Base-by-base conservation (phyloP, 768 basidiomycete genomes). In the Russula ochroleuca region DNA sequence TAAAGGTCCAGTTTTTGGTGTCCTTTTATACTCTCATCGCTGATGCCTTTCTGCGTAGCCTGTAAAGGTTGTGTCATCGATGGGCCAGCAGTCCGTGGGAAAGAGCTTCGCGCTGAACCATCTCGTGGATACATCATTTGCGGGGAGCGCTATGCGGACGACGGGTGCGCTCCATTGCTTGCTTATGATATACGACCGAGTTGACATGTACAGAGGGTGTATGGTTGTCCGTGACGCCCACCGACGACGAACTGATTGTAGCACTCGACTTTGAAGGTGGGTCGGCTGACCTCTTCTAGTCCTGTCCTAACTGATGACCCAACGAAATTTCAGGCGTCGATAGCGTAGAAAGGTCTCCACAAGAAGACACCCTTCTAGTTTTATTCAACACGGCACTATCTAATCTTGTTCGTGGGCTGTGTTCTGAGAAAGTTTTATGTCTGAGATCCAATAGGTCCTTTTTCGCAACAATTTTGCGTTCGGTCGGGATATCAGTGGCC, bases 231-330 rank as follows among this genome's bases (percentile, higher is more conserved):
- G 83, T 83, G 7, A 84, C 85, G 2, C 85, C 85, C 0, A 85
- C 84, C 0, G 74, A 79, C 50, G 79, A 83, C 25, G 72, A 72
- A 0, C 68, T 87, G 14, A 74, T 87, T 6, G 84, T 86, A 1
- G 79, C 85, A 2, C 76, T 86, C 4, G 85, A 86, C 65, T 87
- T 86, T 35, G 85, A 86, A 78, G 85, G n/a, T n/a, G n/a, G n/a
- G 85, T 79, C 17, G 15, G 7, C 58, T 11, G 14, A 5, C 35
- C 4, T 9, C 28, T 6, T 45, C 23, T 35, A 13, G 1, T 21
- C 14, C 17, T 28, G 23, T 57, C 23, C 13, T 6, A 25, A 38
- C 10, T 64, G 10, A 41, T n/a, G 10, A 37, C 25, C 19, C 47
- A 21, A 43, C 33, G 55, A 14, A 13, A 54, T 40, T 41, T 11